These are phyloP conservation scores for Ophiocordyceps australis DNA, from an alignment of 2,329 filamentous ascomycete genomes.

Conservation along the genomic window DNA sequence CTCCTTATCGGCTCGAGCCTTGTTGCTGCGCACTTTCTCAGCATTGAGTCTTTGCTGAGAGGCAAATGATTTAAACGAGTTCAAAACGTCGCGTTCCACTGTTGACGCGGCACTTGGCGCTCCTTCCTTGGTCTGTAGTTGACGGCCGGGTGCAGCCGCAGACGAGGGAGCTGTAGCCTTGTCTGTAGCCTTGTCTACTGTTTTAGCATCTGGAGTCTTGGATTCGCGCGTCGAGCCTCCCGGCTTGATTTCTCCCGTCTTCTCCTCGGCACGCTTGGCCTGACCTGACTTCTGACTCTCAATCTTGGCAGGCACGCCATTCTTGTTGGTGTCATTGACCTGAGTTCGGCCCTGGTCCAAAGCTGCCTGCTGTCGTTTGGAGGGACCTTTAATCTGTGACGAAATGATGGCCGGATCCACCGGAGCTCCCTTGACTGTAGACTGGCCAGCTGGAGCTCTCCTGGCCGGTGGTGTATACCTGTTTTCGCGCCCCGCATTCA, in stretches of 20 bases:
- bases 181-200: conserved; percentile 9
- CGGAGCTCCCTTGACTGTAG: conserved; percentile 58
- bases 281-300: conserved; percentile 10
- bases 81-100: conserved; percentile 42
- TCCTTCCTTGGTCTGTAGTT: conserved; percentile 18
- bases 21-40: conserved; percentile 36
- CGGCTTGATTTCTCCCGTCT: conserved; percentile 13
- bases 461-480: conserved; percentile 87
- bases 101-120: conserved; percentile 29
- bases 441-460: conserved; percentile 56
- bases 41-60: conserved; percentile 33
- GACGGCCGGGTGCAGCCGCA: conserved; percentile 18
- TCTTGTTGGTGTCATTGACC: conserved; percentile 11
- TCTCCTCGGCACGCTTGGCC: conserved; percentile 12
- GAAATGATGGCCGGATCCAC: conserved; percentile 85
- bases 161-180: conserved; percentile 12
- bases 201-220: conserved; percentile 12
- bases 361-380: conserved; percentile 15
- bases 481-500: conserved; percentile 32
- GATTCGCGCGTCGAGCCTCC: conserved; percentile 6
- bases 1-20: conserved; percentile 61
- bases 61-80: conserved; percentile 47
- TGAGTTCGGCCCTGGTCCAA: conserved; percentile 8
- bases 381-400: conserved; percentile 44
- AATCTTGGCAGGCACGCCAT: conserved; percentile 10